A percentile compares a stretch with the other conserved stretches of the same genome.
phyloP scores from a whole-genome alignment of 108 stramenopile species.

The Skeletonema grethae region DNA sequence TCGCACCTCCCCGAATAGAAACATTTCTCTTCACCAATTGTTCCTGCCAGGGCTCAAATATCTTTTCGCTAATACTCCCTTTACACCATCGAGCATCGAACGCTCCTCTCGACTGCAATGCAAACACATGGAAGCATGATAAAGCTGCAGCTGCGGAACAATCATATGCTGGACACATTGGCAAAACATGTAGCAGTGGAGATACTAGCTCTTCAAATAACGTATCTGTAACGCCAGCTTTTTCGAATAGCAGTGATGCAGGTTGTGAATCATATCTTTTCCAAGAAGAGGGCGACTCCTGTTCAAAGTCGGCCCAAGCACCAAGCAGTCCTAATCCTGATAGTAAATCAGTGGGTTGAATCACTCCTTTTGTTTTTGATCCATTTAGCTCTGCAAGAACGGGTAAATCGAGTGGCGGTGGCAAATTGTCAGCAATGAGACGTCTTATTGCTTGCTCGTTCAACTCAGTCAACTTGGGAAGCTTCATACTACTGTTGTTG shows the following conservation, averaged over 20 bases:
- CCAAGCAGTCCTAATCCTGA: constrained; percentile 68
- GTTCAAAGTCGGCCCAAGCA: constrained; percentile 83
- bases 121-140: constrained; percentile 89
- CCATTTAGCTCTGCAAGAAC: constrained; percentile 67
- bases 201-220: constrained; percentile 73
- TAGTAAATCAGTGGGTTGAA: constrained; percentile 53
- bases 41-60: constrained; percentile 77
- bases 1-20: constrained; percentile 53
- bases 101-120: constrained; percentile 79
- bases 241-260: constrained; percentile 66
- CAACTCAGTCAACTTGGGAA: constrained; percentile 14
- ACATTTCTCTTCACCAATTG: constrained; percentile 58
- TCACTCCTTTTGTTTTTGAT: constrained; percentile 8
- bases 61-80: constrained; percentile 70
- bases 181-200: constrained; percentile 81
- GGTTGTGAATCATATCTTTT: constrained; percentile 68
- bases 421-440: constrained; percentile 57
- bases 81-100: constrained; percentile 87
- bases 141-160: constrained; percentile 87
- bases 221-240: constrained; percentile 62
- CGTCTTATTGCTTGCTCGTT: constrained; percentile 24
- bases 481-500: background rate
- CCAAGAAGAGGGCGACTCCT: constrained; percentile 72
- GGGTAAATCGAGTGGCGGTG: constrained; percentile 77
- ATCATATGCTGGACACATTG: constrained; percentile 84